Percentiles rank a stretch among this genome's conserved stretches.
These are phyloP conservation scores for Leucoagaricus sp. DNA, from an alignment of 1,284 basidiomycete genomes.

Conservation along the genomic window DNA sequence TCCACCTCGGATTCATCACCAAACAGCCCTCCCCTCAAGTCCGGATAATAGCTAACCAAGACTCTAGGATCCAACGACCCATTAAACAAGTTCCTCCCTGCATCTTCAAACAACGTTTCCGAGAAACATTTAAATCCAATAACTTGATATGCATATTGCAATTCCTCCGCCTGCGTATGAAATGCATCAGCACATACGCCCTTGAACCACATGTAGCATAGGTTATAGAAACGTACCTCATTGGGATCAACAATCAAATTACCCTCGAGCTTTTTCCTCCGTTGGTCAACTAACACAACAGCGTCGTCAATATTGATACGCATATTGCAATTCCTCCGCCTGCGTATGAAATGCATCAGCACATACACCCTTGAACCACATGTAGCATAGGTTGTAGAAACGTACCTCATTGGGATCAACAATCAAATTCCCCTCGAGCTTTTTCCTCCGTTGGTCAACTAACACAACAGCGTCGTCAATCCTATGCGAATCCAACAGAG, in stretches of 20 bases:
- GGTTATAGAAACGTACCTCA: too few species aligned
- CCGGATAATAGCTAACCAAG: conserved; percentile 75
- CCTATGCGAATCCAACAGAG: conserved; percentile 63
- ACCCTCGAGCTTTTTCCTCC: conserved; percentile 55
- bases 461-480: conserved; percentile 67
- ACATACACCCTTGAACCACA: background rate
- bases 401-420: too few species aligned
- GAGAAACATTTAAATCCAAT: conserved; percentile 73
- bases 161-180: conserved; percentile 55
- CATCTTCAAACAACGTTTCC: conserved; percentile 77
- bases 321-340: conserved; percentile 70
- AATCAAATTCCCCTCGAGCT: conserved; percentile 49
- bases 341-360: conserved; percentile 26
- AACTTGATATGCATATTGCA: conserved; percentile 75
- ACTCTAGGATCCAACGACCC: conserved; percentile 77
- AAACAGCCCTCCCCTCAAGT: conserved; percentile 63
- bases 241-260: conserved; percentile 49
- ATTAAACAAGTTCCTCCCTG: conserved; percentile 69
- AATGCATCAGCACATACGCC: conserved; percentile 1
- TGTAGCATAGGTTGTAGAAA: too few species aligned
- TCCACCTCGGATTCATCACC: conserved; percentile 39
- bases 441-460: conserved; percentile 60
- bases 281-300: conserved; percentile 59
- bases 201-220: too few species aligned
- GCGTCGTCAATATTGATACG: conserved; percentile 77